Base-by-base conservation (phyloP, 2,329 filamentous ascomycete species). In the Colletotrichum navitas region DNA sequence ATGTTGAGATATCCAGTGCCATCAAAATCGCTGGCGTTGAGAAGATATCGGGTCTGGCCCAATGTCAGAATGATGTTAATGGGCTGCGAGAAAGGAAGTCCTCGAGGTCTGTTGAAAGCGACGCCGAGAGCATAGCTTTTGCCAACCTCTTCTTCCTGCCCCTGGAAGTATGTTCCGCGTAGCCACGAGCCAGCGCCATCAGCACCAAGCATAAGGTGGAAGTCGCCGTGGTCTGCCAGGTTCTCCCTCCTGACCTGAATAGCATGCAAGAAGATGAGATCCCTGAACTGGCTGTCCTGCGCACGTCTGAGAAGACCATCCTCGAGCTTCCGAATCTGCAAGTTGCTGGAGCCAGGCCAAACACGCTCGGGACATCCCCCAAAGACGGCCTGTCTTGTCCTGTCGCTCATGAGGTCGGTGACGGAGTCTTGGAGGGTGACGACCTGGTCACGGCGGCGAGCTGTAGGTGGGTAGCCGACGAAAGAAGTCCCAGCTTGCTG, bases 301-400 rank as follows among this genome's bases (percentile, higher is more conserved):
- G 76, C 79, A 8, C 79, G 77, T 52, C 75, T 74, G 18, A 81
- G 76, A 26, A 81, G 76, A 10, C 79, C 74, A 36, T 81, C 79
- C 56, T 81, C 80, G 14, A 81, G 79, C 73, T 81, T 81, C 52
- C 80, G 79, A 61, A 81, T 81, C 71, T 81, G 79, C 29, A 81
- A 78, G 59, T 81, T 81, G 26, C 78, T 78, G 8, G 79, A 80
- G 0, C 76, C 79, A 3, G 80, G 80, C 80, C 80, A 81, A 1
- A 81, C 80, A 2, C 75, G 74, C 66, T 81, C 80, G 1, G 79
- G 78, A 2, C 77, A 74, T 0, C 77, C 78, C 4, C 75, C 76
- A 58, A 80, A 80, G 26, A 81, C 75, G 1, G 79, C 79, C 14
- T 78, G 73, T 12, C 71, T 77, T 3, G 79, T 78, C 4, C 54